Evolutionary conservation across 371 early-diverging fungal species (phyloP).

Genomic region (Cokeromyces recurvatus): DNA sequence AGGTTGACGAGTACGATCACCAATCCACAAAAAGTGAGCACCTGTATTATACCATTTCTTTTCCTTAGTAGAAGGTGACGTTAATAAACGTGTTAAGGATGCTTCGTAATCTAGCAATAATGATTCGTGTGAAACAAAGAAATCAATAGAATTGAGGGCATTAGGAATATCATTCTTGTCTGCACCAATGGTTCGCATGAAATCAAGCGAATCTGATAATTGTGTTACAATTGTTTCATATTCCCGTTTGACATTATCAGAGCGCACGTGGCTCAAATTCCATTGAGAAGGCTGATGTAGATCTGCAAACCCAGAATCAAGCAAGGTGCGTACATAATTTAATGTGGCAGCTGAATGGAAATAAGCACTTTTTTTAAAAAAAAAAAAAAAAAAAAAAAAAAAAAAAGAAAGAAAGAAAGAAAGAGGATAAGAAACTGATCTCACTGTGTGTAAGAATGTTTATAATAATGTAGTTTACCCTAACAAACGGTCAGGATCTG

Average conservation of each 20-base stretch:
- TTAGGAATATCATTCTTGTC: conserved; percentile 32
- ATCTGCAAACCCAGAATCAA: conserved; percentile 83
- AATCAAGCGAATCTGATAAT: conserved; percentile 84
- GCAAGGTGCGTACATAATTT: conserved; percentile 88
- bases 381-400: not conserved
- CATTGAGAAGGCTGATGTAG: conserved; percentile 86
- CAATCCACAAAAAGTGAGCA: conserved; percentile 96
- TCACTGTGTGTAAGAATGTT: too few relatives aligned
- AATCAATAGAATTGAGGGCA: conserved; percentile 69
- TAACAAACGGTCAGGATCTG: conserved; percentile 92
- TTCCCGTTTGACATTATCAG: conserved; percentile 73
- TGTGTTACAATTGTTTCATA: conserved; percentile 87
- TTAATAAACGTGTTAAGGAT: conserved; percentile 68
- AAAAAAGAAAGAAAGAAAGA: not conserved
- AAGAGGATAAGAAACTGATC: too few relatives aligned
- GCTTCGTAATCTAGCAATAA: conserved; percentile 90
- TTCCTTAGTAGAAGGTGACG: conserved; percentile 34
- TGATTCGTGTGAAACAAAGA: conserved; percentile 95
- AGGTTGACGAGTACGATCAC: conserved; percentile 94
- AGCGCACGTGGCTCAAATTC: conserved; percentile 88
- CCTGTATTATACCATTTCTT: conserved; percentile 63
- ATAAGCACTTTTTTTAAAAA: conserved; percentile 66
- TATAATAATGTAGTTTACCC: conserved; percentile 53
- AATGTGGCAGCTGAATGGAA: conserved; percentile 97
- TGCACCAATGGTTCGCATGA: conserved; percentile 89